phyloP scores from a whole-genome alignment of 2,329 filamentous ascomycete species.

The Epichloe aotearoae region DNA sequence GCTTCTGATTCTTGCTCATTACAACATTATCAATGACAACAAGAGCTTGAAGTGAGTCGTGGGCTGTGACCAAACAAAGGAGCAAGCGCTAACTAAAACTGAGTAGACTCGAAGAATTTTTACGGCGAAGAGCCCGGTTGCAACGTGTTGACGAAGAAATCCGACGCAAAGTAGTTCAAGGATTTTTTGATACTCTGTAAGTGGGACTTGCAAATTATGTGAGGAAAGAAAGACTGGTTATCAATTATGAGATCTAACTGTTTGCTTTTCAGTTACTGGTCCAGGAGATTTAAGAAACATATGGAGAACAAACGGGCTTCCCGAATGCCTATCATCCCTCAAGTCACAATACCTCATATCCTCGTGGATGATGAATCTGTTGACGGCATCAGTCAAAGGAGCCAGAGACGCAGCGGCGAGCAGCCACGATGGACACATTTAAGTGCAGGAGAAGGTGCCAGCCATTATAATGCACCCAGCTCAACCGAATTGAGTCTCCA shows the following conservation, averaged over 20 bases:
- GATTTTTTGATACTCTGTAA: conserved; percentile 87
- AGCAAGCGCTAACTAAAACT: not conserved
- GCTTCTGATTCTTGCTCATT: conserved; percentile 91
- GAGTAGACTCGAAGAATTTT: conserved; percentile 74
- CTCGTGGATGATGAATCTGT: conserved; percentile 69
- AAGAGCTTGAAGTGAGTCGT: conserved; percentile 69
- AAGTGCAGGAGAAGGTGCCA: conserved; percentile 6
- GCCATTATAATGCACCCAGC: conserved; percentile 9
- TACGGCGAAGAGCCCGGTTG: conserved; percentile 76
- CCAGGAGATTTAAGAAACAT: conserved; percentile 64
- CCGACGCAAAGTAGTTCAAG: conserved; percentile 74
- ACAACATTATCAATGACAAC: conserved; percentile 97
- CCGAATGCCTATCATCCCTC: conserved; percentile 65
- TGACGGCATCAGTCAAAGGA: conserved; percentile 12
- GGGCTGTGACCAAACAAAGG: not conserved
- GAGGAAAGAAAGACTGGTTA: not conserved
- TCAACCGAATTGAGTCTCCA: conserved; percentile 28
- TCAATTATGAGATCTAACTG: not conserved
- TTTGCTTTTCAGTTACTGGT: conserved; percentile 52
- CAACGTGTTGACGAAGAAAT: conserved; percentile 94
- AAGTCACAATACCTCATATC: conserved; percentile 79
- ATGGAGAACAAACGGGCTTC: conserved; percentile 59
- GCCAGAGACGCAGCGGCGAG: not conserved
- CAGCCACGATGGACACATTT: conserved; percentile 8
- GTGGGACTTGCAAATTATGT: conserved; percentile 13